Evolutionary conservation across 495 filamentous ascomycete species (phyloP), one percentile per base, ranked within the genome.

Genomic region (Neurospora sp.): DNA sequence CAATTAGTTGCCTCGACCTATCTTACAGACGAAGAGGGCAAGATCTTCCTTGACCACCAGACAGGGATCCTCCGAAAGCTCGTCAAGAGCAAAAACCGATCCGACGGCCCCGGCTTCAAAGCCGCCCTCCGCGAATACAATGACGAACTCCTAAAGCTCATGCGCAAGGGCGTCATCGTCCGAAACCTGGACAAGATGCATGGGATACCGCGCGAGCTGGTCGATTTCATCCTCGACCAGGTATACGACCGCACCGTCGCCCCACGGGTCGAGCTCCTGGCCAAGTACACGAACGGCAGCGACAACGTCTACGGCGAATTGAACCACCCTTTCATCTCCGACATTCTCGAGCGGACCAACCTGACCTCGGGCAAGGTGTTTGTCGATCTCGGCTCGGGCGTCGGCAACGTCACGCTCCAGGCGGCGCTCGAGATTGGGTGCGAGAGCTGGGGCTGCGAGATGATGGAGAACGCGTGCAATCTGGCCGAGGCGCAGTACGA

Each of bases 221-320:
- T 95, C 18, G 89, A 92, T 75, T 89, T 92, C 71, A 96, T 99
- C 74, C 85, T 98, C 38, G 90, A 86, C 35, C 96, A 99, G 80
- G 91, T 91, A 8, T 98, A 97, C 82, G 90, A 92, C 74, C 94
- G 96, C 70, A 96, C 93, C 5, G 96, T 99, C 27, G 95, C 94
- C 7, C 94, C 94, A 44, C 87, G 91, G 72, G 93, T 97, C 16
- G 91, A 95, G 68, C 86, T 88, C 18, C 88, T 98, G 10, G 88
- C 89, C 45, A 89, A 92, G 72, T 96, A 97, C 78, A 88, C 96
- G 78, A 92, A 93, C 74, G 94, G 94, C 73, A 91, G 89, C 48
- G 92, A 96, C 81, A 93, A 96, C 75, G 93, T 97, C 22, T 99
- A 98, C 79, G 96, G 96, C 74, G 96, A 99, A 79, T 87, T 99